A percentile compares a stretch with the other conserved stretches of the same genome.
Evolutionary conservation across 2,329 filamentous ascomycete species (phyloP).

Genomic region (Aspergillus nomiae): DNA sequence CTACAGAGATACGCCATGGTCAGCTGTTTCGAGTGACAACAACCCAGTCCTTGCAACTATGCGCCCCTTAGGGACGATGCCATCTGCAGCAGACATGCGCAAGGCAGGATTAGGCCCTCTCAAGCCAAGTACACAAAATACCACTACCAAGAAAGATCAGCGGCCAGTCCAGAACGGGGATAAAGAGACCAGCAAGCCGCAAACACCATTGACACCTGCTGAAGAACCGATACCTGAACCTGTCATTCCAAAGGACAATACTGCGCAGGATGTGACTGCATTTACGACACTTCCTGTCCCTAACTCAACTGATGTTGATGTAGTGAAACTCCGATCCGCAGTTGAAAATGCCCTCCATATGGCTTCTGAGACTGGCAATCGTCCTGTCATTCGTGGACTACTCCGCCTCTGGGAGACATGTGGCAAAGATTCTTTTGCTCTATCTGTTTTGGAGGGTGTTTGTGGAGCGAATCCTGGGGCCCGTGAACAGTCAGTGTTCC

Average conservation of each 20-base stretch:
- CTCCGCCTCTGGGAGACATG: conserved; percentile 31
- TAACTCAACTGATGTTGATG: conserved; percentile 27
- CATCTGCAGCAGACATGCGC: conserved; percentile 62
- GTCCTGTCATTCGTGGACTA: conserved; percentile 31
- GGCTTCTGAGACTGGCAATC: conserved; percentile 32
- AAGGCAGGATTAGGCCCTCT: conserved; percentile 48
- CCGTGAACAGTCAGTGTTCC: conserved; percentile 31
- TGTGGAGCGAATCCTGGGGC: conserved; percentile 29
- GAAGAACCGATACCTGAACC: conserved; percentile 16
- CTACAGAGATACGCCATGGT: conserved; percentile 68
- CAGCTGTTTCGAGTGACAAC: conserved; percentile 62
- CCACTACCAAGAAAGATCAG: conserved; percentile 45
- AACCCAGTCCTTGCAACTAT: conserved; percentile 80
- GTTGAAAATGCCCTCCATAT: conserved; percentile 30
- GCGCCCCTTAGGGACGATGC: conserved; percentile 75
- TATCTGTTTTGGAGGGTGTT: conserved; percentile 33
- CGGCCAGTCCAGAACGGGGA: conserved; percentile 21
- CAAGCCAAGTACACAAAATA: conserved; percentile 44
- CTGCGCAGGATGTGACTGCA: conserved; percentile 19
- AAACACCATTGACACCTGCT: conserved; percentile 17
- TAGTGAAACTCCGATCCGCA: conserved; percentile 30
- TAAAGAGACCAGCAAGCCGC: conserved; percentile 14
- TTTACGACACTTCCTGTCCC: conserved; percentile 24
- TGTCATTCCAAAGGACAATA: conserved; percentile 11
- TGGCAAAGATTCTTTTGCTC: conserved; percentile 32